Evolutionary conservation across 2,329 filamentous ascomycete species (phyloP).

Genomic region (Camillea tinctor): DNA sequence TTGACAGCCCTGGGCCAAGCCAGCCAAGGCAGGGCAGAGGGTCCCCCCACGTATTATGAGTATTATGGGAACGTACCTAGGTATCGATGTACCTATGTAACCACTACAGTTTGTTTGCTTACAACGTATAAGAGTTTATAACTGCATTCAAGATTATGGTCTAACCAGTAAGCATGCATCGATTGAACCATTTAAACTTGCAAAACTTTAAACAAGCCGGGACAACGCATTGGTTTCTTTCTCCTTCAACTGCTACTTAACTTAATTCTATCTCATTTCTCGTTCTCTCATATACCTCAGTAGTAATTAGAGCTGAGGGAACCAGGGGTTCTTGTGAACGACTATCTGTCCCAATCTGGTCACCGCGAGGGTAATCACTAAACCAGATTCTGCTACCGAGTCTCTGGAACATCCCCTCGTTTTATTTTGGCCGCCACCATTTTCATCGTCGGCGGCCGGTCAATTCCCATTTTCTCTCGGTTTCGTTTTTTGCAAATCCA

Average conservation of each 20-base stretch:
- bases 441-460: not conserved
- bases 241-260: no score
- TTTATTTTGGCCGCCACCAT: not conserved
- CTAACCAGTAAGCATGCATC: no score
- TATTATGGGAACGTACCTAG: no score
- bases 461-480: not conserved
- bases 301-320: not conserved
- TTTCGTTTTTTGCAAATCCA: not conserved
- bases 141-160: no score
- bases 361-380: constrained; percentile 7
- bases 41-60: not conserved
- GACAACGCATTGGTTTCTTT: no score
- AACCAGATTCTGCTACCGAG: constrained; percentile 17
- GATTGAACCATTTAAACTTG: no score
- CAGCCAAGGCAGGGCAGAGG: not conserved
- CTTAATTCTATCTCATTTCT: no score
- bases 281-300: not conserved
- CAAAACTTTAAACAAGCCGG: no score
- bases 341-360: not conserved
- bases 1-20: not conserved
- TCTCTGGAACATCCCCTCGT: not conserved
- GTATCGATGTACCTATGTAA: no score
- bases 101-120: no score
- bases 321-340: not conserved
- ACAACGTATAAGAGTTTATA: no score